Evolutionary conservation across 495 filamentous ascomycete species (phyloP), one percentile per base, ranked within the genome.

Genomic region (Tuber indicum): DNA sequence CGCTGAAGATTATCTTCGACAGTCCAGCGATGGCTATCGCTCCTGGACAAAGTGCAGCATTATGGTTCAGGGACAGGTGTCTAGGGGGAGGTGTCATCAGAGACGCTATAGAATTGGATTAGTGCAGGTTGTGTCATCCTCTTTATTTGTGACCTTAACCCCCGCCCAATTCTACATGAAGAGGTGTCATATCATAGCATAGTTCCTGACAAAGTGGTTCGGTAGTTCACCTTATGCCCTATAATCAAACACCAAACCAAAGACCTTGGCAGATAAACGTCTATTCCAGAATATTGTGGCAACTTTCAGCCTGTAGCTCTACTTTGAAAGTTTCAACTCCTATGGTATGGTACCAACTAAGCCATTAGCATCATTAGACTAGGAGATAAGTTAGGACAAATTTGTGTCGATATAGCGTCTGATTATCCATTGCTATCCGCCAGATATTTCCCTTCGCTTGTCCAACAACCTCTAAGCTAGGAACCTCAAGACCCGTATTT

Each of bases 61-160:
- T 83, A 70, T 83, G 82, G 82, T 71, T 77, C 19, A 79, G 82
- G 10, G 71, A 83, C 78, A 75, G 82, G 69, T 83, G 82, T 72
- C 62, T 83, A 16, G 82, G 82, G 23, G 82, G 82, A 43, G 82
- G 82, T 21, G 72, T 83, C 21, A 83, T 83, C 52, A 73, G 79
- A 32, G 75, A 74, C n/a, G 43, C 72, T 43, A 58, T 82, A 41
- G 75, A 81, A 21, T 45, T 80, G 26, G 78, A 77, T 62, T 80
- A 39, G 74, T 45, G 71, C 14, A 36, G 32, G 26, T 66, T 36
- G 26, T 19, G 26, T 36, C 58, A 66, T 66, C 58, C 47, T 36
- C 58, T 36, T 32, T 12, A 17, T 66, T 66, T 66, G 26, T 6
- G 58, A 36, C 14, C 26, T 66, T 36, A 36, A 19, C 26, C n/a